Evolutionary conservation across 768 basidiomycete species (phyloP).

Genomic region (Kwoniella pini): DNA sequence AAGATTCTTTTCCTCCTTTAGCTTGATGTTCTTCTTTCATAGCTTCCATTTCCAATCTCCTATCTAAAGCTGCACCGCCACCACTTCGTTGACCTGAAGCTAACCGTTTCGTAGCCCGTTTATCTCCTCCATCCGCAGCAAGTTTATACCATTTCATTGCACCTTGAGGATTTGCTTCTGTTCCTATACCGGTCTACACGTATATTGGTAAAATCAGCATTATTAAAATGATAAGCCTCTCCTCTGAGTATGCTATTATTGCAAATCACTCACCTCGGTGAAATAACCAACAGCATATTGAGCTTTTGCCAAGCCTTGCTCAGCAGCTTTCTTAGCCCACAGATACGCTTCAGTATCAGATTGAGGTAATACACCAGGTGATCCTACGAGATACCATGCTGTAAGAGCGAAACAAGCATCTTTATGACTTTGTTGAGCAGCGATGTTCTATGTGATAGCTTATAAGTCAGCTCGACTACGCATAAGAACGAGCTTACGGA

Average conservation of each 20-base stretch:
- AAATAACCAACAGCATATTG: slow-evolving; percentile 99
- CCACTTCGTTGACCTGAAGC: slow-evolving; percentile 61
- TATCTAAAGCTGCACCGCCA: slow-evolving; percentile 34
- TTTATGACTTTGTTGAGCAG: slow-evolving; percentile 93
- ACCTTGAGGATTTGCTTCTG: slow-evolving; percentile 46
- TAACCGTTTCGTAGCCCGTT: slow-evolving; percentile 83
- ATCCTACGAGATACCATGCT: slow-evolving; percentile 98
- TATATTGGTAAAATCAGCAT: not conserved
- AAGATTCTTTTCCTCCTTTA: slow-evolving; percentile 46
- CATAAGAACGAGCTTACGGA: not conserved
- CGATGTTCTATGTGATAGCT: slow-evolving; percentile 74
- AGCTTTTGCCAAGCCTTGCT: slow-evolving; percentile 86
- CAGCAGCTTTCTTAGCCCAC: slow-evolving; percentile 95
- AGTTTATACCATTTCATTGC: slow-evolving; percentile 80
- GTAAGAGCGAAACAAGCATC: slow-evolving; percentile 98
- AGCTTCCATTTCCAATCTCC: slow-evolving; percentile 48
- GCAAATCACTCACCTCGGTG: slow-evolving; percentile 68
- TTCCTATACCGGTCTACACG: slow-evolving; percentile 63
- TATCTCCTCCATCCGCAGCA: slow-evolving; percentile 89
- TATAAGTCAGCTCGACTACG: no score
- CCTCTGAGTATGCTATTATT: no score
- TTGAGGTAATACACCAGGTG: slow-evolving; percentile 93
- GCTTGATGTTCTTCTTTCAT: slow-evolving; percentile 41
- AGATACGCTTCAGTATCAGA: slow-evolving; percentile 97
- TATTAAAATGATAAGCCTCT: not conserved